These are phyloP conservation scores for Amanita pallidorosea DNA, from an alignment of 768 basidiomycete species.

Conservation along the genomic window DNA sequence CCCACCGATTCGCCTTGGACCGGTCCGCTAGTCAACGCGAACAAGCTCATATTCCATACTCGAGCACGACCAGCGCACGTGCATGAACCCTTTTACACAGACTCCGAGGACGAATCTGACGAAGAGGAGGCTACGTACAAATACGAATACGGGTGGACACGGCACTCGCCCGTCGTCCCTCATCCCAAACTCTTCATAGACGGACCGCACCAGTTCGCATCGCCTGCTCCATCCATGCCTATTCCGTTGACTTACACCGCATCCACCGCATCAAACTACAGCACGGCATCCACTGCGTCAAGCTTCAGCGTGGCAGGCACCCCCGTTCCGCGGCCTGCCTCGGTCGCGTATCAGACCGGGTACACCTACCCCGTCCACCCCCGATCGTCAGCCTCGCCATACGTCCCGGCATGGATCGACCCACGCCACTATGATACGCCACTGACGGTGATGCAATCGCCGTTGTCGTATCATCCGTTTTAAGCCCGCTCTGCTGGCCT, in stretches of 20 bases:
- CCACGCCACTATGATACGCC: slow-evolving; percentile 8
- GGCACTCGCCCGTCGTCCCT: slow-evolving; percentile 18
- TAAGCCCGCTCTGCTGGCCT: not conserved
- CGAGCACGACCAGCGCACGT: not conserved
- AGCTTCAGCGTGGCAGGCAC: not conserved
- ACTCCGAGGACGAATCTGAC: slow-evolving; percentile 14
- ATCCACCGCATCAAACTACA: not conserved
- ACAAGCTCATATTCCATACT: slow-evolving; percentile 12
- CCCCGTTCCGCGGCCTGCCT: not conserved
- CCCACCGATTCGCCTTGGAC: slow-evolving; percentile 27
- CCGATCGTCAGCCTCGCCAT: slow-evolving; percentile 12
- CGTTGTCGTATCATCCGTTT: slow-evolving; percentile 4
- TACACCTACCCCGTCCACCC: slow-evolving; percentile 15
- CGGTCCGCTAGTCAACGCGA: slow-evolving; percentile 25
- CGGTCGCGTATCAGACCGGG: slow-evolving; percentile 12
- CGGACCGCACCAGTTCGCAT: not conserved
- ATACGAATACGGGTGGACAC: slow-evolving; percentile 8
- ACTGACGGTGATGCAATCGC: slow-evolving; percentile 1
- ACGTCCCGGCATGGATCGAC: slow-evolving; percentile 21
- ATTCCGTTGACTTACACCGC: not conserved
- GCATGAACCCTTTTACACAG: not conserved
- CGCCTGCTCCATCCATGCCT: not conserved
- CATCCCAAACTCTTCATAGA: not conserved
- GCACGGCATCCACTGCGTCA: not conserved
- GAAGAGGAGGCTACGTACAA: slow-evolving; percentile 17